Evolutionary conservation across 2,329 filamentous ascomycete genomes (phyloP).

Genomic region (Neonectria coccinea): DNA sequence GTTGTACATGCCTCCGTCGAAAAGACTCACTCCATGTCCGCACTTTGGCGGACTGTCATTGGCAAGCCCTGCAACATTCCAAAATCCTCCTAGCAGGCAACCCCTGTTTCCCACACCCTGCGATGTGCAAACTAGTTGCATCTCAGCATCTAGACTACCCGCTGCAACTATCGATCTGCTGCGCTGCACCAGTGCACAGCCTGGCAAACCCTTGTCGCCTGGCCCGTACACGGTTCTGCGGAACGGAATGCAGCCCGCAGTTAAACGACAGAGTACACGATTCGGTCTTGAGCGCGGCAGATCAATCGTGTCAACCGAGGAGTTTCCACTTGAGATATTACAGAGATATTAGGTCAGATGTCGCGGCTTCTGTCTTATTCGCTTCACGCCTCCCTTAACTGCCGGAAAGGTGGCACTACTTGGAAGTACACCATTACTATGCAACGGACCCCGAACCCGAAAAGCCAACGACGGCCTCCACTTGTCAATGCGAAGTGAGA

Average conservation of each 20-base stretch:
- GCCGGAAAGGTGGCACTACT: too few relatives aligned
- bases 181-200: neutral
- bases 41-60: neutral
- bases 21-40: too few relatives aligned
- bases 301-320: neutral
- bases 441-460: neutral
- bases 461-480: neutral
- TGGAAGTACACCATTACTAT: neutral
- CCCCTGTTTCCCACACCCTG: constrained; percentile 20
- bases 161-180: constrained; percentile 37
- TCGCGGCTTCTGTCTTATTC: too few relatives aligned
- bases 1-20: neutral
- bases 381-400: too few relatives aligned
- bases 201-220: constrained; percentile 25
- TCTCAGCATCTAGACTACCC: constrained; percentile 33
- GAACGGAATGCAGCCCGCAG: constrained; percentile 9
- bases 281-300: neutral
- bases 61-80: neutral
- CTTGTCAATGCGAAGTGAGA: neutral
- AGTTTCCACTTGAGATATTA: neutral
- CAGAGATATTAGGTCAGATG: neutral
- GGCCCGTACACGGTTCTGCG: constrained; percentile 11
- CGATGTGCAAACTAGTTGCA: constrained; percentile 29
- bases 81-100: constrained; percentile 14
- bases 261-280: neutral